Conservation (phyloP, 2,329 filamentous ascomycete species). For the Colletotrichum sp. region DNA sequence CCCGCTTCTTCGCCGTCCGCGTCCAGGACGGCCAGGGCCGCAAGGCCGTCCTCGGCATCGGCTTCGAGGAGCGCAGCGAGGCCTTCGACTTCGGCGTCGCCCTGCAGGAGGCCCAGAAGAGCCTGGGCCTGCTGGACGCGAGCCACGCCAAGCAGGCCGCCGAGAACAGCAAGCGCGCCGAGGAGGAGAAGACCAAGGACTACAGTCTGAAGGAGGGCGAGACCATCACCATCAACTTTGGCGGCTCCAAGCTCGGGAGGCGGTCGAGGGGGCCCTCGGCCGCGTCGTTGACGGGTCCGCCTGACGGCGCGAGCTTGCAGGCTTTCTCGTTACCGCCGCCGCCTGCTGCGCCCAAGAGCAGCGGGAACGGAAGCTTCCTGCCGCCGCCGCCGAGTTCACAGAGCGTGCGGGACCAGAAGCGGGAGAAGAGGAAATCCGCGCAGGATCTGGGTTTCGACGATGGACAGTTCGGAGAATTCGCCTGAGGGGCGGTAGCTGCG, state of each 20-base stretch:
- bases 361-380: slow-evolving; percentile 41
- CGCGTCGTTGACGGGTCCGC: slow-evolving; percentile 14
- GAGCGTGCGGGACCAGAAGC: slow-evolving; percentile 66
- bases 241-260: slow-evolving; percentile 56
- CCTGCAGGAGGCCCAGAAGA: slow-evolving; percentile 78
- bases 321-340: slow-evolving; percentile 80
- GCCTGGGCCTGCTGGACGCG: slow-evolving; percentile 64
- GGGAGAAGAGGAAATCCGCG: slow-evolving; percentile 56
- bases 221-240: slow-evolving; percentile 83
- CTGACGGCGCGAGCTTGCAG: slow-evolving; percentile 37
- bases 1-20: slow-evolving; percentile 83
- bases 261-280: slow-evolving; percentile 34
- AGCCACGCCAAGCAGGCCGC: slow-evolving; percentile 37
- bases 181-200: slow-evolving; percentile 68
- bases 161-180: slow-evolving; percentile 38
- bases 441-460: slow-evolving; percentile 83
- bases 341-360: slow-evolving; percentile 47
- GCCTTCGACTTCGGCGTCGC: slow-evolving; percentile 87
- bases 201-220: slow-evolving; percentile 89
- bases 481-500: slow-evolving; percentile 36
- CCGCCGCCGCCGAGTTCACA: slow-evolving; percentile 70
- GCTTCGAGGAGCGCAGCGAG: slow-evolving; percentile 85
- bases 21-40: slow-evolving; percentile 78
- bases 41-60: slow-evolving; percentile 82
- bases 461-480: slow-evolving; percentile 87